These are phyloP conservation scores for Talaromyces funiculosus DNA, from an alignment of 2,329 filamentous ascomycete genomes.

Conservation along the genomic window DNA sequence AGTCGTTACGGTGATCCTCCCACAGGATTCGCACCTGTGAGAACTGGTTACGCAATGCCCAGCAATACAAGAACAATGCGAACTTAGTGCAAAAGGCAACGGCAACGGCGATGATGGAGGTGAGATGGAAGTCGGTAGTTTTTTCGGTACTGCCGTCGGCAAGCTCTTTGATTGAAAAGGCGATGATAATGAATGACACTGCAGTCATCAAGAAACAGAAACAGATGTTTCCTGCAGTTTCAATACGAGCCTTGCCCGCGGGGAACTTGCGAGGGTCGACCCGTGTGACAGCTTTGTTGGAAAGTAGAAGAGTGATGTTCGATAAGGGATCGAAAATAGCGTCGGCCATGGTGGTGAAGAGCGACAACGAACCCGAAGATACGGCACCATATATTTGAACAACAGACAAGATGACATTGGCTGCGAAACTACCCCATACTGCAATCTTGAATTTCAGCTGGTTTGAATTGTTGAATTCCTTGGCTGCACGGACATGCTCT, in stretches of 20 bases:
- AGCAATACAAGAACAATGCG: conserved; percentile 82
- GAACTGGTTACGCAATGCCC: conserved; percentile 82
- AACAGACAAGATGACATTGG: conserved; percentile 71
- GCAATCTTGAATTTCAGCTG: conserved; percentile 61
- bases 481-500: conserved; percentile 77
- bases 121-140: conserved; percentile 66
- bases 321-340: conserved; percentile 87
- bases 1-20: conserved; percentile 95
- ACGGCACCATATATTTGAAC: conserved; percentile 87
- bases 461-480: conserved; percentile 73
- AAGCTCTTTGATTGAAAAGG: conserved; percentile 73
- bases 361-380: conserved; percentile 80
- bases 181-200: conserved; percentile 87
- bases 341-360: conserved; percentile 97
- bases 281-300: conserved; percentile 77
- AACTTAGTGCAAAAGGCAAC: conserved; percentile 84
- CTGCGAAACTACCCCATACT: conserved; percentile 63
- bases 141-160: conserved; percentile 42
- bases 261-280: conserved; percentile 85
- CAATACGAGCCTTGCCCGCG: conserved; percentile 85
- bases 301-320: conserved; percentile 80
- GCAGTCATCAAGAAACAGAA: conserved; percentile 96
- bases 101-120: conserved; percentile 77
- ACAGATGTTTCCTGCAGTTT: conserved; percentile 90
- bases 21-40: conserved; percentile 86